phyloP scores from a whole-genome alignment of 2,329 filamentous ascomycete genomes.

The Ampelomyces quisqualis region DNA sequence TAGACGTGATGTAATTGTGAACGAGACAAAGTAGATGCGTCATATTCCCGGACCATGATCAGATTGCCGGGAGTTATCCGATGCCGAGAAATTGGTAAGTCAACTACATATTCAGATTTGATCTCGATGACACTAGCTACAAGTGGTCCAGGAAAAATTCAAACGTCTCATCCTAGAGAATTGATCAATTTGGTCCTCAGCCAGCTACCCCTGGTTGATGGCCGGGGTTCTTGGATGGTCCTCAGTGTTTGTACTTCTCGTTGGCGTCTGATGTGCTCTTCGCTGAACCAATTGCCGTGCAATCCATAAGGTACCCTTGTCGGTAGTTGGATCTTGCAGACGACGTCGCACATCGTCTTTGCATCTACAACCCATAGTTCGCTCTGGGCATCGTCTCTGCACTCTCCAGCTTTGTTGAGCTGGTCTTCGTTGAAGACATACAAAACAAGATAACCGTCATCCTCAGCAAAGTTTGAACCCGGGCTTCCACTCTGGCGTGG shows the following conservation, averaged over 20 bases:
- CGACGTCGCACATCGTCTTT: conserved; percentile 60
- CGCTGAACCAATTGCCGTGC: conserved; percentile 48
- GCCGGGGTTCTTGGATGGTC: conserved; percentile 11
- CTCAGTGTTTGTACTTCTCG: conserved; percentile 28
- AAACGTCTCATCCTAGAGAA: conserved; percentile 12
- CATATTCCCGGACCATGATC: background rate
- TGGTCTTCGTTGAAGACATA: conserved; percentile 71
- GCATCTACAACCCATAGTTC: conserved; percentile 72
- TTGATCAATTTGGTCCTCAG: conserved; percentile 14
- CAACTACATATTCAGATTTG: too few species aligned
- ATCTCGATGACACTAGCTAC: too few species aligned
- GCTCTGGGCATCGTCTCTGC: conserved; percentile 46
- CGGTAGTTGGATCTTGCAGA: conserved; percentile 61
- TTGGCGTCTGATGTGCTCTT: conserved; percentile 37
- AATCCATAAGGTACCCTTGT: conserved; percentile 70
- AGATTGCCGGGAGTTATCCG: too few species aligned
- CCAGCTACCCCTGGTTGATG: conserved; percentile 9
- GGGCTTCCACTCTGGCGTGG: conserved; percentile 30
- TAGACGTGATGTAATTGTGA: background rate
- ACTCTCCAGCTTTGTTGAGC: conserved; percentile 54
- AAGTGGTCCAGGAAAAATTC: background rate
- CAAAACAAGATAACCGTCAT: conserved; percentile 67
- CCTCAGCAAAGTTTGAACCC: conserved; percentile 48
- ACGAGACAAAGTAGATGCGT: background rate
- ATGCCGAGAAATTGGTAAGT: too few species aligned